Conservation (phyloP, 768 basidiomycete species). For the Lentinula lateritia region DNA sequence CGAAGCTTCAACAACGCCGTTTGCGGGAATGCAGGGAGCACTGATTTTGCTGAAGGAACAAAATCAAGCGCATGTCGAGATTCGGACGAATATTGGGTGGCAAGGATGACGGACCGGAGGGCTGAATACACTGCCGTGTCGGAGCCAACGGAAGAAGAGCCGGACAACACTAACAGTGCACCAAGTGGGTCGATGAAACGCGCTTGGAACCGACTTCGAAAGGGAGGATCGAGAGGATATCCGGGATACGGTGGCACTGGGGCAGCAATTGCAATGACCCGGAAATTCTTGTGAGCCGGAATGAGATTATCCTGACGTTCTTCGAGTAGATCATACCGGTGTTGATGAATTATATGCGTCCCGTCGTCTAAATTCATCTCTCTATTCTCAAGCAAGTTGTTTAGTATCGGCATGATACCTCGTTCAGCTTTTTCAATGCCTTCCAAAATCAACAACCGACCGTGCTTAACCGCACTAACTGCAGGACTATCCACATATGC, state of each 20-base stretch:
- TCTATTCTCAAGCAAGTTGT: slow-evolving; percentile 66
- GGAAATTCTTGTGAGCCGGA: slow-evolving; percentile 62
- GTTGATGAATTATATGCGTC: slow-evolving; percentile 62
- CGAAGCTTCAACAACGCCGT: slow-evolving; percentile 51
- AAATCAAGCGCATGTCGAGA: slow-evolving; percentile 47
- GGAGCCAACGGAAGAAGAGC: slow-evolving; percentile 8
- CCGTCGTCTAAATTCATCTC: slow-evolving; percentile 73
- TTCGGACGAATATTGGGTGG: slow-evolving; percentile 61
- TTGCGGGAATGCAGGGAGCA: slow-evolving; percentile 60
- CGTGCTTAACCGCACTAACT: slow-evolving; percentile 60
- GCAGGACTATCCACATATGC: slow-evolving; percentile 67
- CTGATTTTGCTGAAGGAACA: slow-evolving; percentile 36
- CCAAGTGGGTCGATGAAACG: slow-evolving; percentile 61
- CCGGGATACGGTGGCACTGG: slow-evolving; percentile 67
- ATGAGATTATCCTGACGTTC: slow-evolving; percentile 43
- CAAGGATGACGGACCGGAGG: slow-evolving; percentile 51
- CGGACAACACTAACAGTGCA: slow-evolving; percentile 39
- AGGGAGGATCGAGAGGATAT: slow-evolving; percentile 62
- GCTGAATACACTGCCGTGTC: slow-evolving; percentile 30
- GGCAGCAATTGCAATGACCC: slow-evolving; percentile 64
- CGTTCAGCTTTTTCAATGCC: slow-evolving; percentile 70
- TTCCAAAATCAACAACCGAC: slow-evolving; percentile 59
- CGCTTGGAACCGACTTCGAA: slow-evolving; percentile 64
- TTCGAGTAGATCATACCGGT: slow-evolving; percentile 49
- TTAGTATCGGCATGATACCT: slow-evolving; percentile 53